Evolutionary conservation across 495 filamentous ascomycete species (phyloP), one percentile per base, ranked within the genome.

Genomic region (Penicillium daleae): DNA sequence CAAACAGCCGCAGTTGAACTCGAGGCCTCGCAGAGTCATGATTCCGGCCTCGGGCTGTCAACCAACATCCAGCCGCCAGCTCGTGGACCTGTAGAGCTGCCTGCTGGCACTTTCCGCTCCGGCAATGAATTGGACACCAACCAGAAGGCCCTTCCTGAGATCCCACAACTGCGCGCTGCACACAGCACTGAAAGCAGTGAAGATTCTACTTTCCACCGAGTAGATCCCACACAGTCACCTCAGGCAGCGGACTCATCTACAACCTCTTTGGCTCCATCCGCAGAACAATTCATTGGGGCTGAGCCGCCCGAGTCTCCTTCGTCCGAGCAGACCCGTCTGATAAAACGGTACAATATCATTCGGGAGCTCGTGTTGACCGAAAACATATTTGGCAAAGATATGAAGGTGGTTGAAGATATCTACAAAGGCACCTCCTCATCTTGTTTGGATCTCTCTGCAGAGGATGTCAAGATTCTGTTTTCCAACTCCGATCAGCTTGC

Each of bases 371-470:
- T 97, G 40, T 92, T 96, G 66, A 99, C 96, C 3, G 95, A 99
- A 71, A 85, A 89, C 31, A 85, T 86, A 17, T 98, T 93, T 73
- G 83, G 92, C 49, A 84, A 89, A 62, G 95, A 99, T 75, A 94
- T 99, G 92, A 96, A 90, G 67, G 92, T 99, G 40, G 88, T 96
- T 6, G 91, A 96, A 68, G 92, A 97, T 67, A 97, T 98, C 48
- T 99, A 97, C 80, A 96, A 93, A 74, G 92, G 90, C n/a, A 97
- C 95, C 0, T 92, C 92, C 0, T 89, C 90, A 63, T 88, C 92
- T 19, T 90, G 89, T 50, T 84, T 92, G 21, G 85, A 91, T 56
- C 83, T 97, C n/a, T 91, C 89, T 27, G 72, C 81, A 19, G 89
- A 93, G 49, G 96, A 97, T 59, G 87, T 95, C 61, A 95, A 91